Base-by-base conservation (phyloP, 768 basidiomycete species). In the Coprinellus micaceus region DNA sequence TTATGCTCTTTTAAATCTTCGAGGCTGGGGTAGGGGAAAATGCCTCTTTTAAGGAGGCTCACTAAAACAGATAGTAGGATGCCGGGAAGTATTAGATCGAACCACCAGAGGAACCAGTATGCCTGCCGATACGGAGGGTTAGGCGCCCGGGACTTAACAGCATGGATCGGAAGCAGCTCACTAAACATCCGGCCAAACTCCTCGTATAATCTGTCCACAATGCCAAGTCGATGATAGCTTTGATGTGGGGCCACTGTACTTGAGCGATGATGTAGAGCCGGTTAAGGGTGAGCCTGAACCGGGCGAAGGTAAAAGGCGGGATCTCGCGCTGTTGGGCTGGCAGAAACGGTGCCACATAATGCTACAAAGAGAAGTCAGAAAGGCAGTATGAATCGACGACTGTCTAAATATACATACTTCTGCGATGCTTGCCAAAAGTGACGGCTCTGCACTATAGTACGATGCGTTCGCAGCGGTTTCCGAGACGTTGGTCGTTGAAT, bases 81-180 rank as follows among this genome's bases (percentile, higher is more conserved):
- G 7, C 77, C 74, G 12, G 87, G 79, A 12, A 81, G 70, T 3
- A 89, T 72, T 13, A 84, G 63, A 61, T 86, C 75, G 51, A 80
- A 62, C 66, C 80, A 80, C 86, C 86, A 88, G 15, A 86, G 62
- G 33, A 76, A 66, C 87, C 87, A 88, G 60, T 79, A 88, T 1
- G 74, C 54, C 87, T 87, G 58, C 36, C 24, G 45, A 43, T 30
- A 5, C 29, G 12, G 30, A 4, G 15, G 13, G 41, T 52, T 36
- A 45, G 40, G 36, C n/a, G 37, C 15, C 21, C n/a, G n/a, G n/a
- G n/a, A n/a, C n/a, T n/a, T 50, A 57, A 36, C 33, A 47, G 17
- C 43, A 10, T 36, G 15, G 19, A 52, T 6, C 13, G 15, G 54
- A 33, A 30, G 29, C 6, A n/a, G 75, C 83, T 52, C 61, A 87